Evolutionary conservation across 2,329 filamentous ascomycete species (phyloP).

Genomic region (Ophiostoma triangulosporum): DNA sequence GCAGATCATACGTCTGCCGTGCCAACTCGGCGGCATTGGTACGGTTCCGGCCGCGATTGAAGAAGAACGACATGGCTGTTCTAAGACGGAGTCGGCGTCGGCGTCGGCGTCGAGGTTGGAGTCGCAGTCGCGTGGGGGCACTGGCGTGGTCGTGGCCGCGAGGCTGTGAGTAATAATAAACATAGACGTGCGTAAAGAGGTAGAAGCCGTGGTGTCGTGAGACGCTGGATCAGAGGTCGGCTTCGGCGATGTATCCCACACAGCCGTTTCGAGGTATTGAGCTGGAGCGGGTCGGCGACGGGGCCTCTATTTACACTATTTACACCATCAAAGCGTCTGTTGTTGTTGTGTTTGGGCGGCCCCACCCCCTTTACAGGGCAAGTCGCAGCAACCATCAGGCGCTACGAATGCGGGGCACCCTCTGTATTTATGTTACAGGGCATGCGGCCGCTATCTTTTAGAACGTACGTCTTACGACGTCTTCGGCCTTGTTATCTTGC

Average conservation of each 20-base stretch:
- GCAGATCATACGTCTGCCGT: constrained; percentile 15
- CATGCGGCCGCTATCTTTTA: too few relatives aligned
- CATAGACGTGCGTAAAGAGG: neutral
- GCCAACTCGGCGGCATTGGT: constrained; percentile 16
- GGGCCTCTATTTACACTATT: neutral
- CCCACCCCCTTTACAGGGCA: neutral
- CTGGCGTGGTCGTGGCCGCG: neutral
- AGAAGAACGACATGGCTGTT: constrained; percentile 17
- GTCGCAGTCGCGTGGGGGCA: neutral
- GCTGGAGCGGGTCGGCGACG: neutral
- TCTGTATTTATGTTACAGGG: too few relatives aligned
- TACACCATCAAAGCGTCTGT: neutral
- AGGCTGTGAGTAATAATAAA: neutral
- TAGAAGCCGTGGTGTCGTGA: neutral
- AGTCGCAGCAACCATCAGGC: neutral
- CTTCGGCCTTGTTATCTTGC: too few relatives aligned
- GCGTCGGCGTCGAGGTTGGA: neutral
- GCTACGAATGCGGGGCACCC: neutral
- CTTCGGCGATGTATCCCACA: neutral
- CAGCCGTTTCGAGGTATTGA: neutral
- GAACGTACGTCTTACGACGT: too few relatives aligned
- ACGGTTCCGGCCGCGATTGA: constrained; percentile 15
- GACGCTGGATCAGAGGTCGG: neutral
- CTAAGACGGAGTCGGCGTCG: neutral
- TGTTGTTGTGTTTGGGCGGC: neutral